Evolutionary conservation across 306 rosid genomes (phyloP), one percentile per base, ranked within the genome.

Genomic region (Castanea crenata): DNA sequence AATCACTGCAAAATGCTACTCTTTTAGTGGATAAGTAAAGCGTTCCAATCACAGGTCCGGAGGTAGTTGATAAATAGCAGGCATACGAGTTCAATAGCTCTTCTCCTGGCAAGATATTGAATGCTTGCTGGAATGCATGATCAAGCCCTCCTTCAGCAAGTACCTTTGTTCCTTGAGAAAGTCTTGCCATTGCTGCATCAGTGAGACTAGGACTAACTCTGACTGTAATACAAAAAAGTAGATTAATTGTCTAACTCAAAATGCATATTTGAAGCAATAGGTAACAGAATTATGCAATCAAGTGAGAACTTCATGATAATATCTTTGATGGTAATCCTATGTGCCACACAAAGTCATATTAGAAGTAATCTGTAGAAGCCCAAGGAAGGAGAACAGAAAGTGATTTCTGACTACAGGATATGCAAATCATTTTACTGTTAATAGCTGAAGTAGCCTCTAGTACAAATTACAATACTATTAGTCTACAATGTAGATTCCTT

Each of bases 1-100:
- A 73, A 72, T 92, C 96, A 83, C 96, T 92, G 82, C 94, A 90
- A 81, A 94, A 89, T 74, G 96, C 97, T 25, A 92, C 57, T 82
- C 92, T 87, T 79, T 85, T 82, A 7, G 86, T 82, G 57, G 96
- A 81, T 54, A 92, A 79, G 41, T 89, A 94, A 13, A 92, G 87
- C 15, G 85, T 83, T 69, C 96, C 98, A 68, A 85, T 88, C 14
- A 89, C 80, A 79, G 96, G 97, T 62, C 88, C 97, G 75, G 87
- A 55, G 35, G 83, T 11, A 61, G 94, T 87, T 62, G 92, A 89
- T 49, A 92, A 71, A 83, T 88, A 86, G 79, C 97, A 94, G 49
- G 91, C 92, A 88, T 69, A 89, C 19, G 88, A 75, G 46, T 85
- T 81, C 11, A 88, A 72, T 81, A 90, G 86, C 83, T 85, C 89